Base-by-base conservation (phyloP, 1,284 basidiomycete species). In the Pyrrhoderma noxium region DNA sequence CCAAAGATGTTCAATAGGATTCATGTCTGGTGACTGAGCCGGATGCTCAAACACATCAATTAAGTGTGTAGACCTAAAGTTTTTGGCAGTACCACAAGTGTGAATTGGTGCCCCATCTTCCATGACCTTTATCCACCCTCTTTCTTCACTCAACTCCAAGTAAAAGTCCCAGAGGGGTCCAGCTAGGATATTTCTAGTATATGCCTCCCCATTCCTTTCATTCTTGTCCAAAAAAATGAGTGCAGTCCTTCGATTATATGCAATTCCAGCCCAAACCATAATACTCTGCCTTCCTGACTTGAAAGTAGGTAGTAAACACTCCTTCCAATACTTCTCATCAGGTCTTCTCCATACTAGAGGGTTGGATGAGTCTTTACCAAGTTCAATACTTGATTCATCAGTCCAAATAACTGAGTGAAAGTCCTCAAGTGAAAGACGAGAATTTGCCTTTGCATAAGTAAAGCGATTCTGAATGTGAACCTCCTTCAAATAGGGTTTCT, bases 1-100 rank as follows among this genome's bases (percentile, higher is more conserved):
- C 45, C 45, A 47, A 36, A 47, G 11, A 31, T 45, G 18, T 27
- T 45, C 23, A 27, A 45, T 45, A 18, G 44, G 23, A 25, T 45
- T 48, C 25, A 47, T 47, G 34, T 47, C 45, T 38, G 45, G 45
- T 47, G 45, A 47, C 25, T 34, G 35, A 47, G 45, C 27, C 37
- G 34, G 45, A 35, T 47, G 45, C 4, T 16, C 18, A 47, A 47
- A 47, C 37, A 23, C 7, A 11, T 34, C 16, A 13, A 47, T 38
- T 11, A 34, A 37, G 34, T 34, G 19, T 16, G 18, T 18, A n/a
- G 19, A 16, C 13, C 25, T n/a, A 16, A 34, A 47, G 16, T 5
- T 8, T 47, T 47, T 47, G 19, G 35, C 21, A 14, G 7, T 23
- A 34, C 23, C 19, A 25, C 34, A 36, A 13, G n/a, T 47, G 35